Conservation (phyloP, 2,329 filamentous ascomycete species). For the Cercospora sp. region DNA sequence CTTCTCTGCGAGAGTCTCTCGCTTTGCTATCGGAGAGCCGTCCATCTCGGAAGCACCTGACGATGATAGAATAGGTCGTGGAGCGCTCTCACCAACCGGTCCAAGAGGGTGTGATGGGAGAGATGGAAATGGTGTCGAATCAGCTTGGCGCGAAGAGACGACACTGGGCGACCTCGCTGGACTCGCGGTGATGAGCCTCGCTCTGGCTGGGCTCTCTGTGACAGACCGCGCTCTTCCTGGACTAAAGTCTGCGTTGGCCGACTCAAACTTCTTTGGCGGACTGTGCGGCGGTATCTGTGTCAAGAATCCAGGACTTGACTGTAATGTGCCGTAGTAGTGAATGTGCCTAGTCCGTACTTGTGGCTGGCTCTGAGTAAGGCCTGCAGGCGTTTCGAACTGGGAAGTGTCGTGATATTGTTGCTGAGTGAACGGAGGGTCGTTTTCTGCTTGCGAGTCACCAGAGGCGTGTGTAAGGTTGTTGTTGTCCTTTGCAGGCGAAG, state of each 20-base stretch:
- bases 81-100: conserved; percentile 34
- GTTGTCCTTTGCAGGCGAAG: not conserved
- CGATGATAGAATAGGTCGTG: conserved; percentile 10
- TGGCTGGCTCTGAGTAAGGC: conserved; percentile 6
- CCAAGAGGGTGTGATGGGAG: conserved; percentile 27
- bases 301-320: conserved; percentile 27
- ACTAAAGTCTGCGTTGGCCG: not conserved
- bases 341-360: not conserved
- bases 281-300: conserved; percentile 25
- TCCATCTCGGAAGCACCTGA: conserved; percentile 18
- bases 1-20: conserved; percentile 20
- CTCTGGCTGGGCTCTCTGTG: not conserved
- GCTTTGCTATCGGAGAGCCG: conserved; percentile 16
- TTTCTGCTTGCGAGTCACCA: not conserved
- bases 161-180: conserved; percentile 5
- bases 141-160: not conserved
- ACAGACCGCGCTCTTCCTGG: conserved; percentile 1
- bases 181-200: too few relatives aligned
- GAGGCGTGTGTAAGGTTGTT: not conserved
- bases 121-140: conserved; percentile 30
- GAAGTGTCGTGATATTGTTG: not conserved
- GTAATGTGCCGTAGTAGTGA: conserved; percentile 5
- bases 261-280: conserved; percentile 5
- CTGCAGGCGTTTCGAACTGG: not conserved
- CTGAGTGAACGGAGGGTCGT: not conserved